Evolutionary conservation across 1,139 yeast genomes (phyloP), one percentile per base, ranked within the genome.

Genomic region (Blastobotrys aristatus): DNA sequence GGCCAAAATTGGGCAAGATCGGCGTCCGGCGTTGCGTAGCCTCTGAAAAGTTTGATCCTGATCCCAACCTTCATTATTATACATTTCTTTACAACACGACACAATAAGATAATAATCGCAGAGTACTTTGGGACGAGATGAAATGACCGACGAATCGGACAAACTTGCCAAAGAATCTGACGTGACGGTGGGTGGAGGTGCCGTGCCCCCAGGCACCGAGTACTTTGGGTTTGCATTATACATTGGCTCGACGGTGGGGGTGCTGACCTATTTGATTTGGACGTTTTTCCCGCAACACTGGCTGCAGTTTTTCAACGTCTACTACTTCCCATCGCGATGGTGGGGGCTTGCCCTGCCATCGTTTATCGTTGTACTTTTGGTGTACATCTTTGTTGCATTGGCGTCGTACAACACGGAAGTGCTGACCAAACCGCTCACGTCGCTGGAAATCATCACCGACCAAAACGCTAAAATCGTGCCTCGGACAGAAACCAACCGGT

Each of bases 311-410:
- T 52, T 84, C 18, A 79, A 82, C 1, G 76, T 88, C 13, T 75
- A 79, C 56, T 88, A 86, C 64, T 84, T 82, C 56, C 96, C 96
- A 0, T 84, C 88, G 30, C 72, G 88, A 55, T 87, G 92, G 82
- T 88, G 96, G 96, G 82, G 92, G 1, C 61, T 83, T 44, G 86
- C 89, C 0, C 64, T 85, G 1, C 95, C 96, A 1, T 71, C 84
- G 3, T 83, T 77, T 57, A 72, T 82, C 7, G 68, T 90, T 35
- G 79, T 87, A 73, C 64, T 74, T 14, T 80, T 90, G 86, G 67
- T 81, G 8, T 88, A 80, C 60, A 75, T 76, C 0, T 90, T 89
- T 63, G 70, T 85, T 3, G 86, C 82, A 2, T 66, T 89, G 47
- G 81, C 82, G 0, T 65, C 80, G 40, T 87, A 84, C 70, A 86